A percentile compares a stretch with the other conserved stretches of the same genome.
These are phyloP conservation scores for Xerophyta viscosa DNA, from an alignment of 106 monocot species.

Conservation along the genomic window DNA sequence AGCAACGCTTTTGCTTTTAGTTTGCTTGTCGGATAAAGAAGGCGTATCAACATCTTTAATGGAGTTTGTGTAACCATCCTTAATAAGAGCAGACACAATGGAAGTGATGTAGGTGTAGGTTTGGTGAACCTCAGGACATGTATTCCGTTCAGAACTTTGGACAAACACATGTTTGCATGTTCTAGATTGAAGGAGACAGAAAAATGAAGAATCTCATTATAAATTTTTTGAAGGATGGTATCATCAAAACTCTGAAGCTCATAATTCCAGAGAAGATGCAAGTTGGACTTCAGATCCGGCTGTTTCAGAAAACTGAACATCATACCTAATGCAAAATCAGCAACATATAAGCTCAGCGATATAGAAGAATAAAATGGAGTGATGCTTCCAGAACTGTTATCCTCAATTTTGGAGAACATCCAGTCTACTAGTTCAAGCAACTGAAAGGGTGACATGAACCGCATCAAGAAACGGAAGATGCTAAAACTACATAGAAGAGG, in stretches of 20 bases:
- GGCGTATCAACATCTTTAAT: conserved; percentile 42
- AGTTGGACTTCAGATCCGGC: conserved; percentile 1
- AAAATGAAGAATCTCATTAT: conserved; percentile 50
- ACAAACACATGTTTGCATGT: conserved; percentile 52
- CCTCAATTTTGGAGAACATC: conserved; percentile 50
- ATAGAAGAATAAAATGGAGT: conserved; percentile 15
- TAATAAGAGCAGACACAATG: conserved; percentile 34
- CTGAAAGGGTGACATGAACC: conserved; percentile 56
- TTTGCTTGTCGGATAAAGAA: conserved; percentile 48
- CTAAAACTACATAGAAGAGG: conserved; percentile 44
- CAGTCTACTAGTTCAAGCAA: conserved; percentile 57
- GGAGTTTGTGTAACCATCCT: conserved; percentile 52
- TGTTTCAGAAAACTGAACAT: conserved; percentile 24
- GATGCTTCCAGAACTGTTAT: conserved; percentile 3
- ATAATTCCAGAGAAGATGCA: conserved; percentile 20
- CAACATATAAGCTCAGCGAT: conserved; percentile 48
- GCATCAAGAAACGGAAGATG: conserved; percentile 31
- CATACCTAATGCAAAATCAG: conserved; percentile 37
- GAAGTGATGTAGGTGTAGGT: conserved; percentile 19
- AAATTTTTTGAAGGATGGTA: conserved; percentile 30
- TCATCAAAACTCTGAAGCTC: conserved; percentile 15
- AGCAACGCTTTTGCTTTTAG: conserved; percentile 49
- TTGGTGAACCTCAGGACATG: conserved; percentile 22
- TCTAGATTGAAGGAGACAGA: conserved; percentile 25
- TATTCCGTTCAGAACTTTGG: conserved; percentile 35